These are phyloP conservation scores for Aspergillus sergii DNA, from an alignment of 2,329 filamentous ascomycete species.

Conservation along the genomic window DNA sequence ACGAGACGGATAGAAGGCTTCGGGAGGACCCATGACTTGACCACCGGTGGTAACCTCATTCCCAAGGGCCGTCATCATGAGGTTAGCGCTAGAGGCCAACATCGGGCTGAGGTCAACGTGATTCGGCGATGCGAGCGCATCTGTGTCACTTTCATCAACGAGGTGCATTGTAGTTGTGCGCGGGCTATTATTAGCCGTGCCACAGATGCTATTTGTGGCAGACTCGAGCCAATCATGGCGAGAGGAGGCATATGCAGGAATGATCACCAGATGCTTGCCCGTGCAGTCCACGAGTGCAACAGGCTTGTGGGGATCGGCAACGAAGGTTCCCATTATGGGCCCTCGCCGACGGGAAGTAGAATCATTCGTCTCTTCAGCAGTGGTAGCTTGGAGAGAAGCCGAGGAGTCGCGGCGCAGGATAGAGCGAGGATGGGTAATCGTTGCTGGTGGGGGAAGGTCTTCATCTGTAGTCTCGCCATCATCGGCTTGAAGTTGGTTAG, in stretches of 20 bases:
- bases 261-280: slow-evolving; percentile 52
- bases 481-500: slow-evolving; percentile 57
- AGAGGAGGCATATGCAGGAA: slow-evolving; percentile 49
- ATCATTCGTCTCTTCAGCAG: slow-evolving; percentile 40
- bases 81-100: slow-evolving; percentile 68
- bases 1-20: slow-evolving; percentile 73
- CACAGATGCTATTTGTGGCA: slow-evolving; percentile 43
- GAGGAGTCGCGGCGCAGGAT: slow-evolving; percentile 54
- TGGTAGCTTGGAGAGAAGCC: slow-evolving; percentile 44
- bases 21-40: slow-evolving; percentile 70
- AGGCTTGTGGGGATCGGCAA: slow-evolving; percentile 51
- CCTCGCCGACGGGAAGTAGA: slow-evolving; percentile 44
- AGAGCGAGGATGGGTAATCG: slow-evolving; percentile 50
- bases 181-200: slow-evolving; percentile 48
- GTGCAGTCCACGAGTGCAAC: slow-evolving; percentile 51
- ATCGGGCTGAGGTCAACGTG: slow-evolving; percentile 54
- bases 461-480: slow-evolving; percentile 65
- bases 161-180: slow-evolving; percentile 41
- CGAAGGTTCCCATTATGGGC: slow-evolving; percentile 51
- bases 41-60: slow-evolving; percentile 54
- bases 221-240: slow-evolving; percentile 50
- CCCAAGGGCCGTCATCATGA: slow-evolving; percentile 76
- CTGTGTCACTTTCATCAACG: slow-evolving; percentile 49
- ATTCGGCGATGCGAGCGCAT: slow-evolving; percentile 43
- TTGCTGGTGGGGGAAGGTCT: slow-evolving; percentile 53